These are phyloP conservation scores for Pyricularia grisea DNA, from an alignment of 2,329 filamentous ascomycete genomes.

Conservation along the genomic window DNA sequence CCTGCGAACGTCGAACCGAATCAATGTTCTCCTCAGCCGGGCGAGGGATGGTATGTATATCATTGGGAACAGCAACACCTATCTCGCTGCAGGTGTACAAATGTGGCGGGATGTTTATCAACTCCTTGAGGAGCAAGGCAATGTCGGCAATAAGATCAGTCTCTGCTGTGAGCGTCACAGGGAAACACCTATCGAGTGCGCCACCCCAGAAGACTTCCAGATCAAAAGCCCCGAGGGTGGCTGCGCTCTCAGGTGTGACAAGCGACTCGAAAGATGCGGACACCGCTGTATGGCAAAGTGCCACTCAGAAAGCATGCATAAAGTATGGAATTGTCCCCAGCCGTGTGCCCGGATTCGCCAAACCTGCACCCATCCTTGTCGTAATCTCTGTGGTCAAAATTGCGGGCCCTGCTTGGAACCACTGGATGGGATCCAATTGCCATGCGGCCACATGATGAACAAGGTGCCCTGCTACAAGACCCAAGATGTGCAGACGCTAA, in stretches of 20 bases:
- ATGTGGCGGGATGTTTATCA: constrained; percentile 56
- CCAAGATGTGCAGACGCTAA: constrained; percentile 34
- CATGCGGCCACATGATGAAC: constrained; percentile 30
- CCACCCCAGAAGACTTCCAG: constrained; percentile 46
- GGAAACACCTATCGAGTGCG: constrained; percentile 37
- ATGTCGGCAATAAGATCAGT: constrained; percentile 39
- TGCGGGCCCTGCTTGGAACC: constrained; percentile 28
- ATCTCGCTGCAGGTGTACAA: constrained; percentile 27
- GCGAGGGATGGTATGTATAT: constrained; percentile 64
- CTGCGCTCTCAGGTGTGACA: constrained; percentile 40
- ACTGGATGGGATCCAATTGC: constrained; percentile 20
- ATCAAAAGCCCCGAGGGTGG: constrained; percentile 52
- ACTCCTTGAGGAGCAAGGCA: constrained; percentile 34
- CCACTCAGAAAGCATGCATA: constrained; percentile 37
- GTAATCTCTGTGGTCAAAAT: constrained; percentile 28
- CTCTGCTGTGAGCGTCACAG: constrained; percentile 54
- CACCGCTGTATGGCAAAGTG: constrained; percentile 36
- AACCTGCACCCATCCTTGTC: constrained; percentile 36
- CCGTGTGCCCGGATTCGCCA: constrained; percentile 29
- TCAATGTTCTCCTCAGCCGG: constrained; percentile 60
- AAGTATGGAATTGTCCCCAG: constrained; percentile 33
- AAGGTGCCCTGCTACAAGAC: constrained; percentile 26
- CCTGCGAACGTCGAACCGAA: constrained; percentile 53
- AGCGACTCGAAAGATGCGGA: constrained; percentile 33
- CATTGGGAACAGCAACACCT: constrained; percentile 56